phyloP scores from a whole-genome alignment of 306 rosid genomes.

The Quercus cerris region DNA sequence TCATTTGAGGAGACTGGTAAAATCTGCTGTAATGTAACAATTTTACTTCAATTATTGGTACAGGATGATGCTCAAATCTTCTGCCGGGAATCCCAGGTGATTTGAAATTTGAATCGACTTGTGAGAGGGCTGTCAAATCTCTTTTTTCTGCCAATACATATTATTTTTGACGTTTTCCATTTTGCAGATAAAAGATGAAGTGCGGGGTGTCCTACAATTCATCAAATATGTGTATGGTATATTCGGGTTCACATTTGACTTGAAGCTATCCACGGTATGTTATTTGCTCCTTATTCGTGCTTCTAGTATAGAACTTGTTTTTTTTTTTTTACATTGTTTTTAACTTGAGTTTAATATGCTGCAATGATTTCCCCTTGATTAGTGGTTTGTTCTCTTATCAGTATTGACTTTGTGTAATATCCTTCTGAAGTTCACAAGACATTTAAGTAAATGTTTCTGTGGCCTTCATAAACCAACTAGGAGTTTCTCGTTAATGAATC shows the following conservation, averaged over 20 bases:
- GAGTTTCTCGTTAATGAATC: background rate
- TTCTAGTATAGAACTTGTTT: background rate
- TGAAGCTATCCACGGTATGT: slow-evolving; percentile 88
- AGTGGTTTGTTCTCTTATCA: background rate
- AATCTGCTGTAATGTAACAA: slow-evolving; percentile 23
- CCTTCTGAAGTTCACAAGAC: background rate
- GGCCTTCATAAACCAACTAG: background rate
- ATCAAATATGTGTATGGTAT: slow-evolving; percentile 55
- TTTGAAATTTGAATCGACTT: slow-evolving; percentile 17
- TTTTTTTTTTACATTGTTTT: background rate
- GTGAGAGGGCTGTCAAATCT: background rate
- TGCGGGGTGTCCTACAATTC: slow-evolving; percentile 65
- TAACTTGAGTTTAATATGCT: background rate
- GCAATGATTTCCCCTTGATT: background rate
- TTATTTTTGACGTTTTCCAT: slow-evolving; percentile 18
- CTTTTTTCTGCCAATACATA: slow-evolving; percentile 1
- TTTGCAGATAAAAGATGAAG: slow-evolving; percentile 86
- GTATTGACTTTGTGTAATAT: background rate
- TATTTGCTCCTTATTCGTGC: slow-evolving; percentile 3
- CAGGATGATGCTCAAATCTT: slow-evolving; percentile 99
- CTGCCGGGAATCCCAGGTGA: slow-evolving; percentile 92
- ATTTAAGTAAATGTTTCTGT: background rate
- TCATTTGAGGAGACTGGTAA: background rate
- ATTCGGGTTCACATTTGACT: slow-evolving; percentile 89
- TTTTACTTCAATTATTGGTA: slow-evolving; percentile 24